These are phyloP conservation scores for Fusarium denticulatum DNA, from an alignment of 2,329 filamentous ascomycete species.

Conservation along the genomic window DNA sequence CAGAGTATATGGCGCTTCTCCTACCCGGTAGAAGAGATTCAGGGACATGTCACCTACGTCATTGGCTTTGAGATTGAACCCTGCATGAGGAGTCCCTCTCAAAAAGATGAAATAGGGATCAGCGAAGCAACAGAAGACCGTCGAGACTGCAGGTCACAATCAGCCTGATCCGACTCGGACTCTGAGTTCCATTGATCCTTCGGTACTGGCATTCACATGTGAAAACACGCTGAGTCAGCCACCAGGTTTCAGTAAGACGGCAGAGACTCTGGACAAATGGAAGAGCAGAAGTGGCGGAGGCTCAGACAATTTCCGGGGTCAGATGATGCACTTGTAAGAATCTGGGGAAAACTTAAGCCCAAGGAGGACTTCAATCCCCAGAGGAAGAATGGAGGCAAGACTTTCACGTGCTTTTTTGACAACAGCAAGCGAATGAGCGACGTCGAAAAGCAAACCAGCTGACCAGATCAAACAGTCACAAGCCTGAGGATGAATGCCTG, in stretches of 20 bases:
- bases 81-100: not conserved
- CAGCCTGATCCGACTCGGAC: not conserved
- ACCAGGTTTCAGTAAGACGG: conserved; percentile 1
- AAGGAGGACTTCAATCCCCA: conserved; percentile 7
- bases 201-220: conserved; percentile 13
- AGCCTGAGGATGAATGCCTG: conserved; percentile 24
- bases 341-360: conserved; percentile 35
- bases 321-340: conserved; percentile 37
- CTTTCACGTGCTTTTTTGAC: conserved; percentile 36
- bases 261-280: conserved; percentile 13
- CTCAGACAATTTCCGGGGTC: conserved; percentile 29
- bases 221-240: conserved; percentile 27
- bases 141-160: not conserved
- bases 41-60: not conserved
- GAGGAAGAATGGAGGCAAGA: not conserved
- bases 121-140: not conserved
- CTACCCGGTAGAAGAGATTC: not conserved
- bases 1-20: not conserved
- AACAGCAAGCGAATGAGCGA: conserved; percentile 7
- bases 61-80: not conserved
- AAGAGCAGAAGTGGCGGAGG: conserved; percentile 24
- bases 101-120: not conserved
- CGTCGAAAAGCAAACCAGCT: conserved; percentile 22
- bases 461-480: conserved; percentile 30
- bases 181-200: not conserved